A percentile compares a stretch with the other conserved stretches of the same genome.
phyloP scores from a whole-genome alignment of 1,284 basidiomycete genomes.

The Cutaneotrichosporon mucoides region DNA sequence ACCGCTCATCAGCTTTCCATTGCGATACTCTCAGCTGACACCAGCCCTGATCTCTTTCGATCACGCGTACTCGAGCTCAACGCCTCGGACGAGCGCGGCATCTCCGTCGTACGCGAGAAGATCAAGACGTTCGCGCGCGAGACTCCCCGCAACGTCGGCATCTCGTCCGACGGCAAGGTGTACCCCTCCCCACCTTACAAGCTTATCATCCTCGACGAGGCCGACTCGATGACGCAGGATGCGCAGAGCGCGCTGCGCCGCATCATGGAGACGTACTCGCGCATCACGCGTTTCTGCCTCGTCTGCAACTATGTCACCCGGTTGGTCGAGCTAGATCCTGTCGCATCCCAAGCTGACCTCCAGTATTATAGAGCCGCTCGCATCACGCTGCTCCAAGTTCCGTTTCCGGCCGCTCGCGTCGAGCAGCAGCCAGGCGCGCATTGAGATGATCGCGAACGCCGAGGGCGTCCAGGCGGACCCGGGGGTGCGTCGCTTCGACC shows the following conservation, averaged over 20 bases:
- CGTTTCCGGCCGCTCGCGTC: slow-evolving; percentile 90
- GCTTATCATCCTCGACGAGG: slow-evolving; percentile 98
- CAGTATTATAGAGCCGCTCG: slow-evolving; percentile 97
- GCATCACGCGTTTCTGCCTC: slow-evolving; percentile 95
- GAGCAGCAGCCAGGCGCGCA: slow-evolving; percentile 66
- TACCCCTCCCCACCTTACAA: slow-evolving; percentile 99
- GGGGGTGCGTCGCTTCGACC: slow-evolving; percentile 34
- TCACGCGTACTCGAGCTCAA: slow-evolving; percentile 96
- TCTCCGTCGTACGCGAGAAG: slow-evolving; percentile 93
- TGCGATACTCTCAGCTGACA: not conserved
- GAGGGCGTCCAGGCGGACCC: slow-evolving; percentile 54
- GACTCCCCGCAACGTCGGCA: slow-evolving; percentile 69
- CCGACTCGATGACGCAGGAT: slow-evolving; percentile 99
- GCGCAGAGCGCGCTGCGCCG: slow-evolving; percentile 91
- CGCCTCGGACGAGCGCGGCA: slow-evolving; percentile 97
- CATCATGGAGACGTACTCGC: slow-evolving; percentile 98
- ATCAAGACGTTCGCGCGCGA: slow-evolving; percentile 98
- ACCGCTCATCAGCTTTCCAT: too few relatives aligned
- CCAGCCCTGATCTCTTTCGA: slow-evolving; percentile 89
- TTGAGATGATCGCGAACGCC: slow-evolving; percentile 69
- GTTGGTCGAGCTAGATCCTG: slow-evolving; percentile 51
- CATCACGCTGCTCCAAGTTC: slow-evolving; percentile 99
- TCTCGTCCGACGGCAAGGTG: slow-evolving; percentile 68
- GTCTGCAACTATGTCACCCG: slow-evolving; percentile 99
- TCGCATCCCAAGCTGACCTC: not conserved